Evolutionary conservation across 1,139 yeast species (phyloP).

Genomic region (Casaregolazyma lundiana): DNA sequence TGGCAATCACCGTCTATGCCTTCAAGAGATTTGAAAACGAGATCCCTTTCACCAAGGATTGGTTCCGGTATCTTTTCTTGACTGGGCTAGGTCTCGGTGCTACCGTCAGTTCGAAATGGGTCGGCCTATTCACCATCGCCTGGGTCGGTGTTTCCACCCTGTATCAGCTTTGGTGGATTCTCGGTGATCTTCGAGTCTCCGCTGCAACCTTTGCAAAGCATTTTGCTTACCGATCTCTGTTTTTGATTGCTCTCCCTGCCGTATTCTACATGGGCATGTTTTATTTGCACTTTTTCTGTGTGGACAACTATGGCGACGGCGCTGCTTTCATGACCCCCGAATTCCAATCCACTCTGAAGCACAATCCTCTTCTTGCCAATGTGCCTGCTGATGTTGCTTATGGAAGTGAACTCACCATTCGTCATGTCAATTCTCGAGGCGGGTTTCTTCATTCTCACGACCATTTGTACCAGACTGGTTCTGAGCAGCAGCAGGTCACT

Average conservation of each 20-base stretch:
- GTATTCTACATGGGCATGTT: constrained; percentile 68
- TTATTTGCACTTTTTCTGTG: constrained; percentile 69
- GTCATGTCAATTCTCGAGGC: constrained; percentile 83
- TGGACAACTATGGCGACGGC: constrained; percentile 78
- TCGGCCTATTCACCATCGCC: constrained; percentile 87
- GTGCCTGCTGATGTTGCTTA: constrained; percentile 81
- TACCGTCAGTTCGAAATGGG: constrained; percentile 92
- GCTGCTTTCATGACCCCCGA: constrained; percentile 86
- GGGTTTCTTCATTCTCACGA: constrained; percentile 95
- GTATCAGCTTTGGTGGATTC: constrained; percentile 76
- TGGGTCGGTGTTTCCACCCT: constrained; percentile 83
- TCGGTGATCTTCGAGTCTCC: constrained; percentile 78
- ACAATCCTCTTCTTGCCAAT: constrained; percentile 62
- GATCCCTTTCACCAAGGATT: constrained; percentile 60
- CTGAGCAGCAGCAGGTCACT: constrained; percentile 88
- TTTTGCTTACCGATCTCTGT: constrained; percentile 49
- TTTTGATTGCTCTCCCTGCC: constrained; percentile 67
- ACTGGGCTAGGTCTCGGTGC: constrained; percentile 84
- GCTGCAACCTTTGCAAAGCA: constrained; percentile 49
- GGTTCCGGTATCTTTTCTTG: constrained; percentile 68
- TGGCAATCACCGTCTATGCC: constrained; percentile 79
- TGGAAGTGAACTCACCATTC: constrained; percentile 73
- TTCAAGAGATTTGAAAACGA: constrained; percentile 78
- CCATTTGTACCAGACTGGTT: constrained; percentile 82
- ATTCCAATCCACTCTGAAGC: constrained; percentile 73